A percentile compares a stretch with the other conserved stretches of the same genome.
phyloP scores from a whole-genome alignment of 805 yeast species.

The Candida yuanshanica region DNA sequence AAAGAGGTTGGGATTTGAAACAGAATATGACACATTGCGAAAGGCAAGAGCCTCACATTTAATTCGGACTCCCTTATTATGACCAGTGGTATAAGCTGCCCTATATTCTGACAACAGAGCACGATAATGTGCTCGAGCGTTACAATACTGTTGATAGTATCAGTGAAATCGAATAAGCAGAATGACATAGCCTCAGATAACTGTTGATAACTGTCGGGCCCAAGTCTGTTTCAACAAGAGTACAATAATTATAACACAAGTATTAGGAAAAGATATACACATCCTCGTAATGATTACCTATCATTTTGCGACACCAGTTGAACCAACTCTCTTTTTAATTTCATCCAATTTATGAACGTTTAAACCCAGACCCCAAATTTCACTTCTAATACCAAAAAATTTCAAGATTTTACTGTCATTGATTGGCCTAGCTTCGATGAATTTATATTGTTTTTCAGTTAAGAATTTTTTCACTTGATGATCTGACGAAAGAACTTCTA shows the following conservation, averaged over 20 bases:
- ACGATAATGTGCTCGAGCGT: too few relatives aligned
- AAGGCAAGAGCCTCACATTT: too few relatives aligned
- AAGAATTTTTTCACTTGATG: constrained; percentile 31
- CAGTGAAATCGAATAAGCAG: too few relatives aligned
- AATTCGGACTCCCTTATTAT: too few relatives aligned
- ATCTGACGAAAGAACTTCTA: constrained; percentile 53
- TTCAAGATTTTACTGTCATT: constrained; percentile 12
- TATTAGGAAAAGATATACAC: background rate
- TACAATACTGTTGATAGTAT: too few relatives aligned
- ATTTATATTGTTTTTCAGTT: constrained; percentile 37
- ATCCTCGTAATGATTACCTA: background rate
- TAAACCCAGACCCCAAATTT: constrained; percentile 22
- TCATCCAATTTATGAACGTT: constrained; percentile 15
- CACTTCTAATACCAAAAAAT: constrained; percentile 14
- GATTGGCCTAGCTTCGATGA: constrained; percentile 21
- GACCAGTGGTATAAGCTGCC: too few relatives aligned
- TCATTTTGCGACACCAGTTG: constrained; percentile 17
- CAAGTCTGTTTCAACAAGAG: too few relatives aligned
- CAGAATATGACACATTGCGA: too few relatives aligned
- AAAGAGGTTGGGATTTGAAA: too few relatives aligned
- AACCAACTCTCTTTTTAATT: constrained; percentile 14
- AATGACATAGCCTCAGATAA: too few relatives aligned
- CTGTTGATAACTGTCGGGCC: too few relatives aligned
- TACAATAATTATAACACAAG: background rate
- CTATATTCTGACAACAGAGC: too few relatives aligned